Conservation (phyloP, 495 filamentous ascomycete species). For the Aspergillus biplanus region DNA sequence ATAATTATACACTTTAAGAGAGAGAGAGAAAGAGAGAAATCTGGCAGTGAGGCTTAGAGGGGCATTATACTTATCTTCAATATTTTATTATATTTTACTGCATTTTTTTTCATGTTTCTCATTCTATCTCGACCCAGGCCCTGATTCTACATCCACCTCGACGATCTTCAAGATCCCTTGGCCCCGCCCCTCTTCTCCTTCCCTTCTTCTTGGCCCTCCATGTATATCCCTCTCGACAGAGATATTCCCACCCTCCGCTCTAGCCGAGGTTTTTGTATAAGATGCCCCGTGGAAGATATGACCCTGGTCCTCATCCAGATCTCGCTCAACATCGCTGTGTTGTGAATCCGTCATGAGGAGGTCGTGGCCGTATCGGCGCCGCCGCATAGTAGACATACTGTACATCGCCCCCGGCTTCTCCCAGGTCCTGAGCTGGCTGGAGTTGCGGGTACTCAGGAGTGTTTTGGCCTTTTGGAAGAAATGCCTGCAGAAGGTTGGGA, state of each 20-base stretch:
- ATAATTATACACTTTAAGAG: no score
- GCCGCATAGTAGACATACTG: neutral
- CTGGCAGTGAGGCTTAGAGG: no score
- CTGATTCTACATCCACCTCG: constrained; percentile 32
- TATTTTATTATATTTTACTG: no score
- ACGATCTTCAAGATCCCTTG: constrained; percentile 31
- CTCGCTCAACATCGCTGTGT: neutral
- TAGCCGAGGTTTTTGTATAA: constrained; percentile 22
- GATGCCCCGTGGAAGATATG: constrained; percentile 18
- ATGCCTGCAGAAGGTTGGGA: constrained; percentile 25
- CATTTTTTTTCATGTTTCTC: no score
- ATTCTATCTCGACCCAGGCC: constrained; percentile 4
- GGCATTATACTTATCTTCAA: no score
- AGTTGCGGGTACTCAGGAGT: constrained; percentile 4
- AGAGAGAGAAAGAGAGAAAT: no score
- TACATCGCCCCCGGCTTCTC: constrained; percentile 7
- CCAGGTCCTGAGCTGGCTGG: neutral
- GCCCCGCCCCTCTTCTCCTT: constrained; percentile 8
- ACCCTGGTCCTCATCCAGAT: constrained; percentile 6
- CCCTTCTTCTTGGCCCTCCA: neutral
- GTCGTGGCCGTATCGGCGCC: neutral
- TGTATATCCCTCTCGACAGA: constrained; percentile 3
- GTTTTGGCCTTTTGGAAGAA: constrained; percentile 22
- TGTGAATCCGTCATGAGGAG: neutral
- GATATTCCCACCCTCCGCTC: neutral